Evolutionary conservation across 1,284 basidiomycete species (phyloP), one percentile per base, ranked within the genome.

Genomic region (Pseudozyma sp.): DNA sequence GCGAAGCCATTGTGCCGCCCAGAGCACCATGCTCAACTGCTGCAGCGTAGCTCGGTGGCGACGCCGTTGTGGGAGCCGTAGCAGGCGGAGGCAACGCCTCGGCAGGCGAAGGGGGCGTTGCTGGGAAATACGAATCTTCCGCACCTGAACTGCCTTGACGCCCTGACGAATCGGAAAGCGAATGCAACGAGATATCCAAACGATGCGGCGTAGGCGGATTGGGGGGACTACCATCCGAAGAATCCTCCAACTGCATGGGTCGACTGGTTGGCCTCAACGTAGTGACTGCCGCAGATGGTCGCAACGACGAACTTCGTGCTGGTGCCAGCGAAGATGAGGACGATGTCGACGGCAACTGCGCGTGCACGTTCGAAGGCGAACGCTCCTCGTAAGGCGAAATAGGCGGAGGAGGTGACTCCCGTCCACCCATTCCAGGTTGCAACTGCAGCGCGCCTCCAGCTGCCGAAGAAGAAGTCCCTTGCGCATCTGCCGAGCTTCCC

Each of bases 201-300:
- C 87, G 76, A 60, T 88, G 87, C 0, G 88, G 88, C 31, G 88
- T 89, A 0, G 88, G 88, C 13, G 88, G 88, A 72, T 89, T 89
- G 64, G 87, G 87, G 16, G 87, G 86, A 19, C 67, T 69, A 38
- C 74, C 65, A 13, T 70, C 69, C 2, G 78, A 79, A 10, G 57
- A 64, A 16, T 64, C 70, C 2, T 77, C 70, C n/a, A 52, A 25
- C 55, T 70, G 53, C 53, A 70, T 53, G 11, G 68, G 51, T 38
- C 68, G 13, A 43, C 62, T 70, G 4, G 53, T 70, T 1, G 72
- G 56, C 10, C 66, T 51, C 14, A 50, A 54, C 5, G 66, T 47
- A 12, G 58, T 44, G 3, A 68, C 14, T 5, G 55, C 16, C 4
- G 47, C 16, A 13, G 18, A 35, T 10, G 66, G 21, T 21, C 64